Conservation (phyloP, 345 rosid genomes). For the Hirschfeldia incana region DNA sequence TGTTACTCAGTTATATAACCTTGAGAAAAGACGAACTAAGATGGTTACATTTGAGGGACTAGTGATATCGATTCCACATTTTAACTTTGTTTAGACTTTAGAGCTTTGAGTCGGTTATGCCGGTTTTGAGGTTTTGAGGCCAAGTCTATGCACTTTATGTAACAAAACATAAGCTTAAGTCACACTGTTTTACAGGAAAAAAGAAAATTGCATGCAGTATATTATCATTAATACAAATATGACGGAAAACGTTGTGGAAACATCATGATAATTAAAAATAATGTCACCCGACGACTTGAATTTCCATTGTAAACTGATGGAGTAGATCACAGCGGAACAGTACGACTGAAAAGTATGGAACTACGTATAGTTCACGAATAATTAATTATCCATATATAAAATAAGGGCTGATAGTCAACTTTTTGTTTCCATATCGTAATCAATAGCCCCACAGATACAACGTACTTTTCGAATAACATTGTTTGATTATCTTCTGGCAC, state of each 20-base stretch:
- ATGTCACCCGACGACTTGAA: background rate
- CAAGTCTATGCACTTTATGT: background rate
- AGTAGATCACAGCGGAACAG: background rate
- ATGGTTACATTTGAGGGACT: no score
- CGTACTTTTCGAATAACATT: slow-evolving; percentile 1
- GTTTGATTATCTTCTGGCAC: slow-evolving; percentile 32
- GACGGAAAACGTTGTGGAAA: background rate
- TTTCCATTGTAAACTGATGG: slow-evolving; percentile 21
- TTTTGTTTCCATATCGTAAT: slow-evolving; percentile 22
- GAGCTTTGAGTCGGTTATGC: background rate
- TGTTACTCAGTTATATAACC: no score
- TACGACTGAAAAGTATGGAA: slow-evolving; percentile 5
- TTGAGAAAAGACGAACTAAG: no score
- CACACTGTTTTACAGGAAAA: background rate
- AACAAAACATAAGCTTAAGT: background rate
- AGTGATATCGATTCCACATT: background rate
- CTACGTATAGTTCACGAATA: slow-evolving; percentile 12
- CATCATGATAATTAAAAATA: background rate
- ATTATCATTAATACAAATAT: background rate
- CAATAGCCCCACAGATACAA: slow-evolving; percentile 18
- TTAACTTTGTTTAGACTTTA: background rate
- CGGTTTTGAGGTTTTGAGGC: background rate
- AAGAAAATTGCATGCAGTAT: background rate
- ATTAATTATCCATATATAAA: background rate
- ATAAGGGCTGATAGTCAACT: slow-evolving; percentile 20